Conservation (phyloP, 2,329 filamentous ascomycete genomes). For the Tolypocladium paradoxum region DNA sequence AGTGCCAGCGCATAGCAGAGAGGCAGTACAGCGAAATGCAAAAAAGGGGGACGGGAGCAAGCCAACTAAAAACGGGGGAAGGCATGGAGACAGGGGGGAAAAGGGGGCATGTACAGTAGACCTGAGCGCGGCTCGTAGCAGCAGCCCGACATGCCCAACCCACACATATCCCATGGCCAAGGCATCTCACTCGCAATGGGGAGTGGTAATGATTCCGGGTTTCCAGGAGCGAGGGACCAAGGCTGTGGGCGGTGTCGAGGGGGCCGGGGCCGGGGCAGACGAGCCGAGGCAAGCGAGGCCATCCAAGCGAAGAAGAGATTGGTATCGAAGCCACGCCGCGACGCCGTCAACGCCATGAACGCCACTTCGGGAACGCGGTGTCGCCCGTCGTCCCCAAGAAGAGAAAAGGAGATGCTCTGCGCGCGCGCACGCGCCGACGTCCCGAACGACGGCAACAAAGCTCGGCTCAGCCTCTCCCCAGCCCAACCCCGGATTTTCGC, state of each 20-base stretch:
- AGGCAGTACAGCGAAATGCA: no score
- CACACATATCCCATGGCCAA: not conserved
- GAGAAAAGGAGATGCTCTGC: not conserved
- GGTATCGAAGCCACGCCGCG: slow-evolving; percentile 18
- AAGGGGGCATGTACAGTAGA: not conserved
- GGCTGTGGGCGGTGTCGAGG: not conserved
- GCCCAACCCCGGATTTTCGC: not conserved
- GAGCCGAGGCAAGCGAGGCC: not conserved
- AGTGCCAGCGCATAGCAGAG: not conserved
- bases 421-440: not conserved
- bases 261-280: not conserved
- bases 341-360: slow-evolving; percentile 21
- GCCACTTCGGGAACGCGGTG: slow-evolving; percentile 10
- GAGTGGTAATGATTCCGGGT: not conserved
- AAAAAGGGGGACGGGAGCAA: no score
- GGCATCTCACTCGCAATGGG: not conserved
- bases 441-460: no score
- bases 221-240: not conserved
- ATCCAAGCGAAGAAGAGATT: slow-evolving; percentile 6
- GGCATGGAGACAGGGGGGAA: not conserved
- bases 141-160: not conserved
- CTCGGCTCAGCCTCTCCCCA: not conserved
- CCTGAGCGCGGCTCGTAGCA: not conserved
- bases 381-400: slow-evolving; percentile 1
- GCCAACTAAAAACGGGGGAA: not conserved